Evolutionary conservation across 2,329 filamentous ascomycete species (phyloP).

Genomic region (Arthrocladium fulminans): DNA sequence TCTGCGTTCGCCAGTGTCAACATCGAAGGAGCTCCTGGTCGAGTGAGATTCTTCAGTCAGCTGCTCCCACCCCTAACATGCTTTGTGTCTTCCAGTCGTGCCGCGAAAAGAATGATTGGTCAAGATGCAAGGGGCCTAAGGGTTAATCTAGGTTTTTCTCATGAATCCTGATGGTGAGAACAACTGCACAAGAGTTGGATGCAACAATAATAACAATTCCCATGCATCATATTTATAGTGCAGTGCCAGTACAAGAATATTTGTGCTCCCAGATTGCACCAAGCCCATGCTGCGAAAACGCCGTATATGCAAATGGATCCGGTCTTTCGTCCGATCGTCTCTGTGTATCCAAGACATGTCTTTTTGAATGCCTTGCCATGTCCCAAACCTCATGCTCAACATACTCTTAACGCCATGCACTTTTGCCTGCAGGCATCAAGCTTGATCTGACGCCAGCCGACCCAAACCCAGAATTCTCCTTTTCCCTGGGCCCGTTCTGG

Average conservation of each 20-base stretch:
- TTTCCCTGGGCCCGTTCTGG: conserved; percentile 7
- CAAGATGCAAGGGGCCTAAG: too few species aligned
- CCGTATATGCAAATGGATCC: neutral
- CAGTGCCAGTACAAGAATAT: too few species aligned
- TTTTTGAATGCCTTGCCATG: neutral
- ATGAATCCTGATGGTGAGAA: neutral
- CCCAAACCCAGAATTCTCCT: conserved; percentile 1
- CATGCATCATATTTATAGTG: too few species aligned
- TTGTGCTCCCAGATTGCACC: too few species aligned
- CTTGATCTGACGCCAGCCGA: conserved; percentile 11
- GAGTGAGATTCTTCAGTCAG: too few species aligned
- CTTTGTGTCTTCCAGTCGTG: too few species aligned
- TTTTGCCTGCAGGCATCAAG: conserved; percentile 20
- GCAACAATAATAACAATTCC: neutral
- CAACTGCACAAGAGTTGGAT: neutral
- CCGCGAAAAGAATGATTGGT: too few species aligned
- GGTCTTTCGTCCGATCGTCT: neutral
- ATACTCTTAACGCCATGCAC: conserved; percentile 18
- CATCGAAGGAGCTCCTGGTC: too few species aligned
- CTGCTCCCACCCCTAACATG: too few species aligned
- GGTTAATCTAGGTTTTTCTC: too few species aligned
- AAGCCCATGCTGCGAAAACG: too few species aligned
- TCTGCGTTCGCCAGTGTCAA: too few species aligned
- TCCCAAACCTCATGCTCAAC: neutral
- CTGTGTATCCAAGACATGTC: neutral